Base-by-base conservation (phyloP, 352 stramenopile genomes). In the Saprolegnia parasitica region DNA sequence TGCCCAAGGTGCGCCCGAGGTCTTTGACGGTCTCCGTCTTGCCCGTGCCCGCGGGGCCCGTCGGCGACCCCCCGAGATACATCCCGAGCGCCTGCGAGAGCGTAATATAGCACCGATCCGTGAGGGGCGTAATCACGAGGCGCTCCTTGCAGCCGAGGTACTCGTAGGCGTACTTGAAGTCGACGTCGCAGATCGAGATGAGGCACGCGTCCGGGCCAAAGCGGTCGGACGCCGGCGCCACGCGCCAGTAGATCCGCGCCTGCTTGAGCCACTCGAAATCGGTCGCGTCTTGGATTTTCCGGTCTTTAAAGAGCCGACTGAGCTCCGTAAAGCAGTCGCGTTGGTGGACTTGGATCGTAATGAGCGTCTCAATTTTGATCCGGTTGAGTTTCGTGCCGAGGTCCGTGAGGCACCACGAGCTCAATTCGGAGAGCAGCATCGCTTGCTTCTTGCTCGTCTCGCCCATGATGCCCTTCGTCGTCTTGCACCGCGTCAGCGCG, bases 21-120 rank as follows among this genome's bases (percentile, higher is more conserved):
- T 98, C 91, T 70, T 98, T 98, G 0, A 89, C 87, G 0, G 81
- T 95, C 72, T 98, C 91, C 0, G 91, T 97, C 71, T 98, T 98
- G 11, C 91, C 91, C 16, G 91, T 98, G 16, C 91, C 90, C 5
- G 89, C 90, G 18, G 87, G 88, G 40, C 85, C 87, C 23, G 91
- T 91, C 16, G 92, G 92, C 6, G 88, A 88, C 8, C 86, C 90
- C 8, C 90, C 92, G 4, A 97, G 72, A 65, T 97, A 87, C 72
- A 98, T 91, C 1, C 88, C 88, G 21, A 96, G 80, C 20, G 90
- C 89, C 64, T 95, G 87, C 0, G 88, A 96, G 5, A 98, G 78
- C 16, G 91, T 97, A 39, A 98, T 89, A 74, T 95, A 98, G 18
- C 86, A 92, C 0, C 89, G 78, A 60, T 98, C 91, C 2, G 91